A percentile compares a stretch with the other conserved stretches of the same genome.
Evolutionary conservation across 768 basidiomycete species (phyloP).

Genomic region (Suillus brevipes): DNA sequence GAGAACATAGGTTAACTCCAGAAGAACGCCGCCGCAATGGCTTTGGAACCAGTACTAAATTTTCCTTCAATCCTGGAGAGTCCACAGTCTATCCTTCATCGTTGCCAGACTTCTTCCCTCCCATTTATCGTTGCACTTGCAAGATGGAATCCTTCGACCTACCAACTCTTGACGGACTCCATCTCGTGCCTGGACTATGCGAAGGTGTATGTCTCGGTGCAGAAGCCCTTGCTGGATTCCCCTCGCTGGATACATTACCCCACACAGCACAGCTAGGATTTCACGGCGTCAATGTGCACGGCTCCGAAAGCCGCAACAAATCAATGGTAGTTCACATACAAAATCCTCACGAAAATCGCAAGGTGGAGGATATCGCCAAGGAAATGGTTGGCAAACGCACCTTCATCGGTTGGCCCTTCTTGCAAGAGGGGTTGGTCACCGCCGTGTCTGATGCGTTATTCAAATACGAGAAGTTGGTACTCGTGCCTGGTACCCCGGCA

Average conservation of each 20-base stretch:
- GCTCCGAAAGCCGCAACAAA: conserved; percentile 86
- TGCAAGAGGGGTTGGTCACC: conserved; percentile 87
- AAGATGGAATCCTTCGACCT: conserved; percentile 81
- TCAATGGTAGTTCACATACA: conserved; percentile 89
- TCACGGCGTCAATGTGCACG: conserved; percentile 94
- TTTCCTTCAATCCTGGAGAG: conserved; percentile 64
- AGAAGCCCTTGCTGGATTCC: conserved; percentile 92
- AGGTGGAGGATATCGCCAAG: conserved; percentile 70
- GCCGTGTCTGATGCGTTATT: conserved; percentile 85
- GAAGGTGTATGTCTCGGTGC: conserved; percentile 87
- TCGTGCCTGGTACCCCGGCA: conserved; percentile 49
- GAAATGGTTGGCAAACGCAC: conserved; percentile 74
- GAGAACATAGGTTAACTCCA: conserved; percentile 71
- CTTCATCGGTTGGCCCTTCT: conserved; percentile 91
- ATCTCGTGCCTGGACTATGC: conserved; percentile 82
- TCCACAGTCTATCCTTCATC: conserved; percentile 85
- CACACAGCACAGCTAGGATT: conserved; percentile 72
- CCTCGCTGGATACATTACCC: conserved; percentile 88
- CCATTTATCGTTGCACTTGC: conserved; percentile 78
- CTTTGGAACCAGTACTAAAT: conserved; percentile 79
- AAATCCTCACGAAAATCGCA: conserved; percentile 67
- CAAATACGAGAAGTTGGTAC: conserved; percentile 73
- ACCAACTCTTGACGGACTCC: conserved; percentile 81
- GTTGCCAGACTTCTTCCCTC: conserved; percentile 92
- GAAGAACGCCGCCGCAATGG: conserved; percentile 79